phyloP scores from a whole-genome alignment of 1,284 basidiomycete genomes.

The Sphagnurus paluster region DNA sequence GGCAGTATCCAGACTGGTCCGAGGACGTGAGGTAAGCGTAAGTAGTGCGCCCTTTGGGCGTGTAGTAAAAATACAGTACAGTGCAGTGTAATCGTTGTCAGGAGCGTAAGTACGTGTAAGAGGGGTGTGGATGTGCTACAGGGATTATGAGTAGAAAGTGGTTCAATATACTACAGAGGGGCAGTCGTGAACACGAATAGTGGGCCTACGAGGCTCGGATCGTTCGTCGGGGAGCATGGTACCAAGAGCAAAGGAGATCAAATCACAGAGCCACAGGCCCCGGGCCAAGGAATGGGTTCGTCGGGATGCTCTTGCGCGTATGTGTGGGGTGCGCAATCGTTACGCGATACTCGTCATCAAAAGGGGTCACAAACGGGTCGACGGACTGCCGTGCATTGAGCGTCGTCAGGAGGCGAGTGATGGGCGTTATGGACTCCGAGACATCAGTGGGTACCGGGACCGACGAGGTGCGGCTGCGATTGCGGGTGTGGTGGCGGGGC shows the following conservation, averaged over 20 bases:
- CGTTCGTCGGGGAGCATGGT: neutral
- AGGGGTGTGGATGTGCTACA: no score
- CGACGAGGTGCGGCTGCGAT: constrained; percentile 32
- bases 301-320: constrained; percentile 41
- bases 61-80: no score
- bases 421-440: constrained; percentile 35
- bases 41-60: no score
- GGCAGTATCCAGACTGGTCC: no score
- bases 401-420: constrained; percentile 47
- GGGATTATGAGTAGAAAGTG: no score
- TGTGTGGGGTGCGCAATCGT: constrained; percentile 31
- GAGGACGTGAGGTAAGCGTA: no score
- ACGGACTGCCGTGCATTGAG: constrained; percentile 39
- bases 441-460: constrained; percentile 20
- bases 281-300: constrained; percentile 38
- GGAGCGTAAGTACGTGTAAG: no score
- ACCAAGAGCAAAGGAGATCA: neutral
- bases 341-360: constrained; percentile 65
- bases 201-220: neutral
- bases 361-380: constrained; percentile 72
- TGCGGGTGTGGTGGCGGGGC: constrained; percentile 13
- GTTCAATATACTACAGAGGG: no score
- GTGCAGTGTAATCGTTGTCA: no score
- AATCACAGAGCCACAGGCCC: constrained; percentile 27
- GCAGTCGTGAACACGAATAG: neutral